These are phyloP conservation scores for Spiraea crenata DNA, from an alignment of 331 rosid species.

Conservation along the genomic window DNA sequence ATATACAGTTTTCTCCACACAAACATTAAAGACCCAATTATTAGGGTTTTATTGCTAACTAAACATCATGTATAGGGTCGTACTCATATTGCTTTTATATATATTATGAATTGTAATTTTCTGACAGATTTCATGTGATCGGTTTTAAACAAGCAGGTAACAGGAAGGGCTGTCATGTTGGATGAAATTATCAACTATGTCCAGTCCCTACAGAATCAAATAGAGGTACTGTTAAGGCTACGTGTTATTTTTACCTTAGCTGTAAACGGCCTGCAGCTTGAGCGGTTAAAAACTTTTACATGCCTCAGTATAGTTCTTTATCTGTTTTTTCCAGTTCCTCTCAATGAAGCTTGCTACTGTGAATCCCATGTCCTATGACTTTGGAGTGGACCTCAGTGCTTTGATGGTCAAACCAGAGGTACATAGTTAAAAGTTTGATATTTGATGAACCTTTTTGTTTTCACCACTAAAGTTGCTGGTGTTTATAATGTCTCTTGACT, in stretches of 20 bases:
- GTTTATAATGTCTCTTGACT: slow-evolving; percentile 1
- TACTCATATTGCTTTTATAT: too few species aligned
- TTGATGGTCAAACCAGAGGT: slow-evolving; percentile 58
- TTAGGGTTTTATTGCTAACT: too few species aligned
- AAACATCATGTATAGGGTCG: too few species aligned
- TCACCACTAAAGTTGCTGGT: slow-evolving; percentile 15
- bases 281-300: too few species aligned
- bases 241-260: too few species aligned
- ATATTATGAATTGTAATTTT: slow-evolving; percentile 3
- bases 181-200: slow-evolving; percentile 95
- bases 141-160: slow-evolving; percentile 46
- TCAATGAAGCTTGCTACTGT: slow-evolving; percentile 82
- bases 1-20: too few species aligned
- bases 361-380: slow-evolving; percentile 56
- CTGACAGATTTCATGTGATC: slow-evolving; percentile 49
- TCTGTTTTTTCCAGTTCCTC: slow-evolving; percentile 54
- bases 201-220: slow-evolving; percentile 91
- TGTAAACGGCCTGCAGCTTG: too few species aligned
- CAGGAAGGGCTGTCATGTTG: slow-evolving; percentile 92
- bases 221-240: slow-evolving; percentile 54
- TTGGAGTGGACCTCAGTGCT: slow-evolving; percentile 54
- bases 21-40: too few species aligned
- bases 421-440: slow-evolving; percentile 4
- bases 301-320: too few species aligned
- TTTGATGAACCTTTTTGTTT: not conserved